Conservation (phyloP, 2,329 filamentous ascomycete genomes). For the Hymenoscyphus infarciens region DNA sequence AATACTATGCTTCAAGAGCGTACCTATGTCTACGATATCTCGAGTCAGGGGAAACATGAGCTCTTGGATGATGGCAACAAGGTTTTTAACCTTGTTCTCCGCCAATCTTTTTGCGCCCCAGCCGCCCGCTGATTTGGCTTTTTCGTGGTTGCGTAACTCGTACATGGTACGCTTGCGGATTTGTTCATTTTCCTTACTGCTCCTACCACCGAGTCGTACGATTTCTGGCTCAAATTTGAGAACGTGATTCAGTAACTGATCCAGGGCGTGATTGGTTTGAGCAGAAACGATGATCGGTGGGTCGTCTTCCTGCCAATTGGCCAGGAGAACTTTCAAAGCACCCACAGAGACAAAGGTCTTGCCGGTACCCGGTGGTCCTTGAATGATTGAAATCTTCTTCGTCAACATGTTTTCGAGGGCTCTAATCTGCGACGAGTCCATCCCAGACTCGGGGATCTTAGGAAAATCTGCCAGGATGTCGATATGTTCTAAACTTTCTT, state of each 20-base stretch:
- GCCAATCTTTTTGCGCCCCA: background rate
- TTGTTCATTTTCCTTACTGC: constrained; percentile 45
- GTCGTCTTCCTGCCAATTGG: constrained; percentile 52
- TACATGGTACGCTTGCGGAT: constrained; percentile 66
- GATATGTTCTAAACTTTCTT: constrained; percentile 42
- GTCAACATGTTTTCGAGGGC: constrained; percentile 70
- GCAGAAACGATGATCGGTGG: constrained; percentile 75
- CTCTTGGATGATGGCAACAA: background rate
- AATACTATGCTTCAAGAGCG: constrained; percentile 52
- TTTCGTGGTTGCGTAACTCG: constrained; percentile 46
- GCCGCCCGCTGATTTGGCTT: constrained; percentile 29
- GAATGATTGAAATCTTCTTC: constrained; percentile 69
- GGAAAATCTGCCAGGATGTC: constrained; percentile 57
- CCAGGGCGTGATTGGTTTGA: constrained; percentile 87
- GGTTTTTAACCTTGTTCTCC: background rate
- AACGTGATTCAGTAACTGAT: constrained; percentile 63
- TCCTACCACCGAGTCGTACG: constrained; percentile 48
- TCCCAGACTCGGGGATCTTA: constrained; percentile 38
- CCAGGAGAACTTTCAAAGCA: constrained; percentile 62
- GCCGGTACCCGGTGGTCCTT: constrained; percentile 73
- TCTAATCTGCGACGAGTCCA: constrained; percentile 69
- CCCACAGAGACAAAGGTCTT: constrained; percentile 81
- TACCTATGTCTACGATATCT: constrained; percentile 48
- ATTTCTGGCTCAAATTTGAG: constrained; percentile 56
- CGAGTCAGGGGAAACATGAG: constrained; percentile 34